These are phyloP conservation scores for Phlegmacium glaucopus DNA, from an alignment of 768 basidiomycete species.

Conservation along the genomic window DNA sequence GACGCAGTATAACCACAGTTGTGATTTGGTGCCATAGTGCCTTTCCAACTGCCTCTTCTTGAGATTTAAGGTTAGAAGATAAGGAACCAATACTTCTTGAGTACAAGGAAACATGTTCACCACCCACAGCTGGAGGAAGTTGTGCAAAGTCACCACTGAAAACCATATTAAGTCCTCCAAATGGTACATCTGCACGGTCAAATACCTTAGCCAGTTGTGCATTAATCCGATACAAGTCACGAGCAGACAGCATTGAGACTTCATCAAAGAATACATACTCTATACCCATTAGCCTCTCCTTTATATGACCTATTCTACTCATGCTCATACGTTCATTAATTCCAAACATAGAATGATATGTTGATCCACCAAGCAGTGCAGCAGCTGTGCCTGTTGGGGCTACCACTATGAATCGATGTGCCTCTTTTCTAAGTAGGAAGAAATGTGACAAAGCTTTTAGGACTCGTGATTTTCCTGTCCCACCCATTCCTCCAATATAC, in stretches of 20 bases:
- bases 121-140: constrained; percentile 24
- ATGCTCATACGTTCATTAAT: constrained; percentile 1
- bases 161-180: constrained; percentile 37
- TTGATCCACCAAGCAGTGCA: constrained; percentile 6
- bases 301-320: neutral
- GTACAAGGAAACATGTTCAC: constrained; percentile 14
- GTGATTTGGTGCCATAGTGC: constrained; percentile 29
- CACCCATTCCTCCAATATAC: constrained; percentile 30
- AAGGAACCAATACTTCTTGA: constrained; percentile 1
- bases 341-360: constrained; percentile 12
- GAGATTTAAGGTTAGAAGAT: constrained; percentile 8
- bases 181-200: constrained; percentile 16
- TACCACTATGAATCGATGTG: constrained; percentile 3
- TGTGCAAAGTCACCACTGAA: constrained; percentile 43
- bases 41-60: constrained; percentile 20
- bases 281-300: constrained; percentile 19
- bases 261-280: constrained; percentile 41
- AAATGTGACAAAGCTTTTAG: constrained; percentile 21
- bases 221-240: constrained; percentile 24
- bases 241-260: constrained; percentile 35
- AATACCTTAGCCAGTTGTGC: constrained; percentile 16
- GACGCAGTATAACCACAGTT: constrained; percentile 29
- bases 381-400: constrained; percentile 8
- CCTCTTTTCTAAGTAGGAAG: constrained; percentile 11
- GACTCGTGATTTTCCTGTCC: constrained; percentile 32